Conservation (phyloP, 805 yeast genomes). For the Cyberlindnera saturnus region DNA sequence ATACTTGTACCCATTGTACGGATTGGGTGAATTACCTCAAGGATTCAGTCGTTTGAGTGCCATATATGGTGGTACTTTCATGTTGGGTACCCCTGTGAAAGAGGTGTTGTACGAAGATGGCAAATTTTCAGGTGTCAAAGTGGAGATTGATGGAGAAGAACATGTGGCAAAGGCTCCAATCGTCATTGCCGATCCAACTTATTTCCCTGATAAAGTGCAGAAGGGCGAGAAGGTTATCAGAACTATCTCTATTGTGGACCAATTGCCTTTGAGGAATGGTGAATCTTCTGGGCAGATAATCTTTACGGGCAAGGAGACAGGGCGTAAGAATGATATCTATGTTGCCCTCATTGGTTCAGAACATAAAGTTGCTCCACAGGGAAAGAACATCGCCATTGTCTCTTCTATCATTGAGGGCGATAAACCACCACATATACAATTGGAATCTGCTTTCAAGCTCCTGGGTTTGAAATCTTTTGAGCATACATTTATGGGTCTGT, state of each 20-base stretch:
- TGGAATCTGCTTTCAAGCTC: slow-evolving; percentile 89
- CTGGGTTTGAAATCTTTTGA: slow-evolving; percentile 57
- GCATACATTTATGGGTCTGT: slow-evolving; percentile 79
- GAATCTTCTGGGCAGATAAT: slow-evolving; percentile 90
- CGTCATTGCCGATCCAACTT: slow-evolving; percentile 96
- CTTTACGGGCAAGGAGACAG: slow-evolving; percentile 94
- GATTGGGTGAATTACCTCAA: slow-evolving; percentile 97
- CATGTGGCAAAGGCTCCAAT: slow-evolving; percentile 78
- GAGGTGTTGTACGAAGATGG: slow-evolving; percentile 74
- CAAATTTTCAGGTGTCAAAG: slow-evolving; percentile 77
- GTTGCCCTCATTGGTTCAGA: slow-evolving; percentile 84
- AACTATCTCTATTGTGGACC: slow-evolving; percentile 77
- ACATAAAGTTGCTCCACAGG: slow-evolving; percentile 86
- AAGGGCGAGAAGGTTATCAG: slow-evolving; percentile 34
- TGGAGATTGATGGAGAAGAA: slow-evolving; percentile 65
- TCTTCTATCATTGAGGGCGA: slow-evolving; percentile 94
- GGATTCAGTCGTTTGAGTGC: slow-evolving; percentile 97
- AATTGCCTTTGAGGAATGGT: slow-evolving; percentile 73
- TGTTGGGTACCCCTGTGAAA: slow-evolving; percentile 95
- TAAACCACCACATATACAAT: slow-evolving; percentile 87
- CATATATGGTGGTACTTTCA: slow-evolving; percentile 96
- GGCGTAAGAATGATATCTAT: slow-evolving; percentile 89
- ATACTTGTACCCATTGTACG: slow-evolving; percentile 91
- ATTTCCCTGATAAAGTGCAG: slow-evolving; percentile 66
- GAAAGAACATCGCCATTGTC: slow-evolving; percentile 86